These are phyloP conservation scores for Psophocarpus tetragonolobus DNA, from an alignment of 306 rosid species.

Conservation along the genomic window DNA sequence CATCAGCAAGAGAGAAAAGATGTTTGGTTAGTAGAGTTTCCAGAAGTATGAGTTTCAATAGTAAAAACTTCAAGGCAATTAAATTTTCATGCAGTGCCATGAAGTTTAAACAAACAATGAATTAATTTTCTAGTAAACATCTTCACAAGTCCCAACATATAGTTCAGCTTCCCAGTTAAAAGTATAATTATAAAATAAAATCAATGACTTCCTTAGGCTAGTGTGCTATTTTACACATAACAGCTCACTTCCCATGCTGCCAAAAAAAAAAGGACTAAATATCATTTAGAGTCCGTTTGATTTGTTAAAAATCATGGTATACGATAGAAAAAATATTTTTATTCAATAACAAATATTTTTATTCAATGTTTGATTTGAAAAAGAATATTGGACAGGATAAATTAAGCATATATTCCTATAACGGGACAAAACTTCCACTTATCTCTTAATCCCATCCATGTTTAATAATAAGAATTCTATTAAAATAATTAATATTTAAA, in stretches of 20 bases:
- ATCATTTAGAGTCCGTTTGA: no score
- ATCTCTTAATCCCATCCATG: no score
- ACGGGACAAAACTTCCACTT: no score
- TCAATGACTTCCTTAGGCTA: not conserved
- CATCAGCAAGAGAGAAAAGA: not conserved
- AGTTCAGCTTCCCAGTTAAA: not conserved
- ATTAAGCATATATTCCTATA: no score
- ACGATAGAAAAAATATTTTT: no score
- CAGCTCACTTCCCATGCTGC: not conserved
- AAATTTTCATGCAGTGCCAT: not conserved
- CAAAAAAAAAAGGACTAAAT: not conserved
- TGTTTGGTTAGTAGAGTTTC: not conserved
- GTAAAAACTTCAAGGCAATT: not conserved
- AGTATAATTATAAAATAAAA: not conserved
- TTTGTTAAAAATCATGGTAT: no score
- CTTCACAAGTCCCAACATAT: not conserved
- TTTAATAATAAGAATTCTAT: no score
- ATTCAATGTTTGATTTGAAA: no score
- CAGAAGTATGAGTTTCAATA: not conserved
- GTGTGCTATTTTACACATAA: not conserved
- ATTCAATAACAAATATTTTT: no score
- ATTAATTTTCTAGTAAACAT: not conserved
- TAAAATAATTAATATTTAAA: no score
- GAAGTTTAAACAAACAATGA: not conserved
- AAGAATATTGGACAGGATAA: no score